Conservation (phyloP, 2,329 filamentous ascomycete genomes). For the Emergomyces pasteurianus region DNA sequence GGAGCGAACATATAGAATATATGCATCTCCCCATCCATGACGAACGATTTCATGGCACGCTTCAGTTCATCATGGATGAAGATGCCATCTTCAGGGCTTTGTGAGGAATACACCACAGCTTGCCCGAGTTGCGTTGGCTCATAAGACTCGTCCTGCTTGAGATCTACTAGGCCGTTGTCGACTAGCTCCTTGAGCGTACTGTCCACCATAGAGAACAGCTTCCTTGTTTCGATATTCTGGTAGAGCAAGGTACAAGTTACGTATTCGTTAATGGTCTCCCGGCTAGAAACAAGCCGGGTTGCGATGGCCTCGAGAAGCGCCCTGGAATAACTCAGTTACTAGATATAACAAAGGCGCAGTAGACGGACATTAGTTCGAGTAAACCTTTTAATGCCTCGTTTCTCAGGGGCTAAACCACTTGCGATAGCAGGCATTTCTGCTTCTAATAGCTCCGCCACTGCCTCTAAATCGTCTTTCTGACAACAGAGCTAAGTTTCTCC, state of each 20-base stretch:
- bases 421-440: conserved; percentile 58
- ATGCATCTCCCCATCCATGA: conserved; percentile 73
- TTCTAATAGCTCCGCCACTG: conserved; percentile 57
- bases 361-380: not conserved
- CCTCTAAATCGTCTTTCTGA: conserved; percentile 54
- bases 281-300: conserved; percentile 54
- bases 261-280: conserved; percentile 55
- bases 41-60: conserved; percentile 57
- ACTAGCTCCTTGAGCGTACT: conserved; percentile 48
- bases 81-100: conserved; percentile 62
- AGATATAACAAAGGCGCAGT: not conserved
- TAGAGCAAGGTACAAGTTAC: conserved; percentile 55
- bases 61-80: conserved; percentile 60
- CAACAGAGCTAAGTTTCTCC: conserved; percentile 71
- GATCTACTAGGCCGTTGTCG: conserved; percentile 42
- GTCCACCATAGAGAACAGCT: conserved; percentile 44
- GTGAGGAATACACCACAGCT: conserved; percentile 59
- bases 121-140: conserved; percentile 53
- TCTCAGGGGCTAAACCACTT: conserved; percentile 57
- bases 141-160: conserved; percentile 42
- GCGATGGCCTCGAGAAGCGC: conserved; percentile 61
- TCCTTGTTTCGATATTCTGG: conserved; percentile 40
- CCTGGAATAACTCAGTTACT: conserved; percentile 27
- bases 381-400: conserved; percentile 54
- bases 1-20: conserved; percentile 68